Base-by-base conservation (phyloP, 345 rosid species). In the Boechera stricta region DNA sequence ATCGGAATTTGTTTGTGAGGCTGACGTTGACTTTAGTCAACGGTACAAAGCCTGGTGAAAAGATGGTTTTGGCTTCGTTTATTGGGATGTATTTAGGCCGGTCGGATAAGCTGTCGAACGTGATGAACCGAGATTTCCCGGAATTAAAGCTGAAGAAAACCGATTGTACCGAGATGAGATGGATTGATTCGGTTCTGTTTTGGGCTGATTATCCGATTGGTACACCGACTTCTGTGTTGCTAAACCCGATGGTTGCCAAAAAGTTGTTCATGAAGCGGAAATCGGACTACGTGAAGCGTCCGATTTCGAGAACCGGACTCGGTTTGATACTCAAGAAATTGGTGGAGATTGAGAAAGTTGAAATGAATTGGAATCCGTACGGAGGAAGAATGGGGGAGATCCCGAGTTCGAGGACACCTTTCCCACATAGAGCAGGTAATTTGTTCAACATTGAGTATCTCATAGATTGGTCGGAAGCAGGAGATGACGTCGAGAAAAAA, bases 351-450 rank as follows among this genome's bases (percentile, higher is more conserved):
- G 83, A 74, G 52, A 64, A 70, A 10, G 44, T 62, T 2, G 18
- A 13, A 24, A 29, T 85, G 80, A 5, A 13, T 38, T 82, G 78
- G 68, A 86, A 77, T 51, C 86, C 96, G 0, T 87, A 90, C 5
- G 96, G 96, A 1, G 91, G 96, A 0, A 85, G 72, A 54, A 88
- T 90, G 96, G 45, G 52, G 13, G 84, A 90, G 77, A 83, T 90
- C 21, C 60, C 86, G 0, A 73, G 75, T 4, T 42, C 82, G 0
- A 82, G 66, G 10, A 76, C 84, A 26, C 87, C 91, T 0, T 90
- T 88, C 29, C 96, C 96, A 0, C 96, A 90, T 32, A 68, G 89
- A 33, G 79, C 82, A 0, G 93, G 93, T 6, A 85, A 85, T 53
- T 59, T 88, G 52, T 90, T 18, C 59, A 84, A 83, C 57, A 77